Conservation (phyloP, 371 early-diverging fungal species). For the Mortierella sp. region DNA sequence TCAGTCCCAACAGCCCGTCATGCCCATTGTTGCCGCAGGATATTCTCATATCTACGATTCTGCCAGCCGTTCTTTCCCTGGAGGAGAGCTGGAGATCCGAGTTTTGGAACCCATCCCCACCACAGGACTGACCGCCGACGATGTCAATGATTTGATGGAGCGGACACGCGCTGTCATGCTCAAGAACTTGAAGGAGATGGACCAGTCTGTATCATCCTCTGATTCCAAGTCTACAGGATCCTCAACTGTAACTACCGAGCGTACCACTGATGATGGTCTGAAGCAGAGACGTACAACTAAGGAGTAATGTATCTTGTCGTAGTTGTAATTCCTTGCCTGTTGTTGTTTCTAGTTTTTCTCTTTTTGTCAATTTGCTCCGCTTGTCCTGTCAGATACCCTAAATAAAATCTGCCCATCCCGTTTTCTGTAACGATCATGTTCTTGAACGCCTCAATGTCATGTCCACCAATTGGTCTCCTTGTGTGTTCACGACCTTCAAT, state of each 20-base stretch:
- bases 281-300: conserved; percentile 36
- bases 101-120: conserved; percentile 87
- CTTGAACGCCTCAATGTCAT: too few relatives aligned
- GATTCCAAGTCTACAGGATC: not conserved
- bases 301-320: conserved; percentile 7
- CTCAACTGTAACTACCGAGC: not conserved
- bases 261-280: conserved; percentile 12
- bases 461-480: not conserved
- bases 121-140: conserved; percentile 67
- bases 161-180: conserved; percentile 80
- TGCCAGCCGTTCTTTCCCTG: conserved; percentile 68
- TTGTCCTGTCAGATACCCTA: conserved; percentile 11
- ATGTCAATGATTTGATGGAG: conserved; percentile 77
- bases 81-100: conserved; percentile 83
- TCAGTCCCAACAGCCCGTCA: conserved; percentile 87
- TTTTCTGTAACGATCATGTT: not conserved
- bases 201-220: not conserved
- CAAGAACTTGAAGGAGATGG: conserved; percentile 75
- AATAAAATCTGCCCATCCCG: not conserved
- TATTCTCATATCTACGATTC: conserved; percentile 81
- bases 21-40: conserved; percentile 91
- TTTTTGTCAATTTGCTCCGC: not conserved
- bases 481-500: not conserved
- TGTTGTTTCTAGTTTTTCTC: not conserved
- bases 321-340: not conserved